phyloP scores from a whole-genome alignment of 768 basidiomycete species.

The Pluteus cervinus region DNA sequence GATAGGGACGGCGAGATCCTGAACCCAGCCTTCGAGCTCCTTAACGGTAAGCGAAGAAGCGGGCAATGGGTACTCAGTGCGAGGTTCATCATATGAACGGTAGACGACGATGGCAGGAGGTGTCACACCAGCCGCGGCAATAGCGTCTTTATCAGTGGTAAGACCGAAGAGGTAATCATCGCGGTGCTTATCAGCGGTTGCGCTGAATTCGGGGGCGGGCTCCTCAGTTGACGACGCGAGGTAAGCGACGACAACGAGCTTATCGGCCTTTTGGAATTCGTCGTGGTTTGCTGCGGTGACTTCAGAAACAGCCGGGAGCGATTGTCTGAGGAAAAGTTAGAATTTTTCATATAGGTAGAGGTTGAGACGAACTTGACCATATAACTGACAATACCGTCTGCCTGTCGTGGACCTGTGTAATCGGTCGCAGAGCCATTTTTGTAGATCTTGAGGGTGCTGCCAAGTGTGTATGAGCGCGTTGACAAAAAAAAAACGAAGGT shows the following conservation, averaged over 20 bases:
- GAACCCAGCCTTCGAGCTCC: constrained; percentile 73
- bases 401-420: constrained; percentile 85
- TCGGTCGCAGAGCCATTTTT: constrained; percentile 74
- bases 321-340: constrained; percentile 48
- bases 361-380: constrained; percentile 78
- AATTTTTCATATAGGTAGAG: constrained; percentile 5
- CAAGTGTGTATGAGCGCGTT: background rate
- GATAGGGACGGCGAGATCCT: constrained; percentile 79
- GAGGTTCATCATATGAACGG: constrained; percentile 86
- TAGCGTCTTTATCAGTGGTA: constrained; percentile 63
- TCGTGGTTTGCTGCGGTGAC: constrained; percentile 72
- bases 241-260: constrained; percentile 86
- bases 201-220: constrained; percentile 69
- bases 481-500: background rate
- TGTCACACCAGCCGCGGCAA: constrained; percentile 65
- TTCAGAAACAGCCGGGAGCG: constrained; percentile 85
- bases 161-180: constrained; percentile 93
- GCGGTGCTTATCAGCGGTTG: constrained; percentile 79
- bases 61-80: constrained; percentile 60
- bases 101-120: constrained; percentile 88
- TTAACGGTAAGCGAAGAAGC: constrained; percentile 46
- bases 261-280: constrained; percentile 86
- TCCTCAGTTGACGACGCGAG: constrained; percentile 65
- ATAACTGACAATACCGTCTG: constrained; percentile 93
- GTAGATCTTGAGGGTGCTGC: constrained; percentile 88